phyloP scores from a whole-genome alignment of 2,329 filamentous ascomycete species.

The Corynespora cassiicola region DNA sequence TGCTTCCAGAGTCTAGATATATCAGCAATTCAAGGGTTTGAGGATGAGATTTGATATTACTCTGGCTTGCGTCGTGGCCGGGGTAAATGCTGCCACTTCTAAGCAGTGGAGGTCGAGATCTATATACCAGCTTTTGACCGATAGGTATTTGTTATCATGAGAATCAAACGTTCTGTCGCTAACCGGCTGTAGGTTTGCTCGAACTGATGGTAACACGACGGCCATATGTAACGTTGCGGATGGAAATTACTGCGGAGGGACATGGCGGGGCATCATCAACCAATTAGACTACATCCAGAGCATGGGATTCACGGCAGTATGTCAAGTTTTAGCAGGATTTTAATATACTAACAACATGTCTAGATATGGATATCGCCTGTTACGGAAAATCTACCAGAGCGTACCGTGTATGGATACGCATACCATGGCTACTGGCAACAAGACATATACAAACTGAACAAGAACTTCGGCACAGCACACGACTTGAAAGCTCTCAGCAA shows the following conservation, averaged over 20 bases:
- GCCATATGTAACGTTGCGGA: constrained; percentile 42
- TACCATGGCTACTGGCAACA: constrained; percentile 63
- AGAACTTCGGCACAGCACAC: constrained; percentile 63
- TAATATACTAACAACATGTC: neutral
- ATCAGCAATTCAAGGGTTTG: neutral
- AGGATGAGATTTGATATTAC: neutral
- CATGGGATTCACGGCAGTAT: constrained; percentile 53
- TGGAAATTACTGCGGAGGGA: constrained; percentile 54
- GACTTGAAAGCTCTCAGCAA: constrained; percentile 65
- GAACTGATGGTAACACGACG: constrained; percentile 47
- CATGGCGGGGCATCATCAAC: constrained; percentile 52
- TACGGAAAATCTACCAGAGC: constrained; percentile 49
- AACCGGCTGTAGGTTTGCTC: constrained; percentile 39
- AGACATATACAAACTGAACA: constrained; percentile 61
- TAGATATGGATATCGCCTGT: constrained; percentile 58
- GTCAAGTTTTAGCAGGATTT: neutral
- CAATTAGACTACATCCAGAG: constrained; percentile 55
- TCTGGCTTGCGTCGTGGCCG: constrained; percentile 13
- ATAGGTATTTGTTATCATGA: constrained; percentile 30
- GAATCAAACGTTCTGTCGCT: neutral
- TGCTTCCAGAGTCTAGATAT: too few species aligned
- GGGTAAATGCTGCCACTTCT: constrained; percentile 31
- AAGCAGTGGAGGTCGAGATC: constrained; percentile 46
- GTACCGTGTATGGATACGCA: constrained; percentile 50
- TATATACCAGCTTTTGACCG: constrained; percentile 53